Conservation (phyloP, 257 asterid genomes). For the Rubia yunnanensis region DNA sequence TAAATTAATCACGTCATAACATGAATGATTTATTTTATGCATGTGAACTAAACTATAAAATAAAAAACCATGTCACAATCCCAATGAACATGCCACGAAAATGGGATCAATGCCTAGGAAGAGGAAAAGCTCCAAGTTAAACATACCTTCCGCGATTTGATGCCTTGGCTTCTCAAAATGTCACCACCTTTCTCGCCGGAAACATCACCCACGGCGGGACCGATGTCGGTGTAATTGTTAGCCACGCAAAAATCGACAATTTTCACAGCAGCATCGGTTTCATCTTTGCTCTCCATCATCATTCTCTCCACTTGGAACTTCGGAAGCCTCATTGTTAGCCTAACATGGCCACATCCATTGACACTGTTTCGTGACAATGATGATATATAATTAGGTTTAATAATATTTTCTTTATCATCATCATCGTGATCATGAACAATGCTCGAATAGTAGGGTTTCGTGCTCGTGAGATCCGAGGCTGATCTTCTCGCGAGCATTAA, state of each 20-base stretch:
- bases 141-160: constrained; percentile 58
- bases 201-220: constrained; percentile 8
- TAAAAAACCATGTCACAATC: background rate
- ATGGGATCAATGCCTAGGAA: constrained; percentile 12
- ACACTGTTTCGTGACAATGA: constrained; percentile 9
- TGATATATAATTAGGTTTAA: background rate
- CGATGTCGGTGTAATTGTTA: constrained; percentile 1
- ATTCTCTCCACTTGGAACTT: constrained; percentile 69
- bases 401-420: background rate
- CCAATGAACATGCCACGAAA: constrained; percentile 20
- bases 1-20: background rate
- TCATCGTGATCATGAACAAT: constrained; percentile 11
- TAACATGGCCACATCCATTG: too few relatives aligned
- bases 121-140: background rate
- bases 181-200: constrained; percentile 8
- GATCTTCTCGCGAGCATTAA: constrained; percentile 77
- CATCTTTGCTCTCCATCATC: constrained; percentile 63
- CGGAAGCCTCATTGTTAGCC: constrained; percentile 63
- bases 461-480: constrained; percentile 51
- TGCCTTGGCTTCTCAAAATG: constrained; percentile 16
- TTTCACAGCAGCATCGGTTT: constrained; percentile 54
- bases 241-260: constrained; percentile 46
- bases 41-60: background rate
- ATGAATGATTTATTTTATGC: background rate
- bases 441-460: constrained; percentile 46